These are phyloP conservation scores for Linnemannia zychae DNA, from an alignment of 192 early-diverging fungal species.

Conservation along the genomic window DNA sequence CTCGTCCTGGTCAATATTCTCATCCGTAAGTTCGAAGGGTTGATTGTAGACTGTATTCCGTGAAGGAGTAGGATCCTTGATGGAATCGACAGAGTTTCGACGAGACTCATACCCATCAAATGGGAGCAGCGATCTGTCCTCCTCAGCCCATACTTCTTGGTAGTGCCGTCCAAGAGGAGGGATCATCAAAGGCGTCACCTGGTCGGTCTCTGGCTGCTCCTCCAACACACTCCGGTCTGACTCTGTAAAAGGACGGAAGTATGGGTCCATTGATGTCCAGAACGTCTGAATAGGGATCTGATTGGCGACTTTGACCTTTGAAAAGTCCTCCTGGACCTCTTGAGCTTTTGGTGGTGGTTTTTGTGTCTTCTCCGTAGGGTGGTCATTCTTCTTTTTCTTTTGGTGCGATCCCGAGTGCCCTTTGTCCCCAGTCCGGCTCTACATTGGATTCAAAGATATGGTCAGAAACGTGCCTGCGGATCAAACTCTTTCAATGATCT, in stretches of 20 bases:
- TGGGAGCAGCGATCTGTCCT: conserved; percentile 71
- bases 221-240: conserved; percentile 84
- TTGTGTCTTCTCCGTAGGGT: conserved; percentile 44
- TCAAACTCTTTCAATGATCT: not conserved
- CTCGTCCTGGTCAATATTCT: conserved; percentile 70
- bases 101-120: conserved; percentile 49
- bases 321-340: conserved; percentile 71
- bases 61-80: conserved; percentile 32
- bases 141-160: conserved; percentile 75
- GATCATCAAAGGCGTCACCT: conserved; percentile 78
- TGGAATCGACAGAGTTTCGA: conserved; percentile 45
- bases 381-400: conserved; percentile 46
- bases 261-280: conserved; percentile 88
- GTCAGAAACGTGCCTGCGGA: not conserved
- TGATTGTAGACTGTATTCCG: conserved; percentile 40
- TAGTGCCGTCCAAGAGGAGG: conserved; percentile 89
- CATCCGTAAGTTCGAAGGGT: conserved; percentile 61
- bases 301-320: conserved; percentile 72
- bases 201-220: conserved; percentile 65
- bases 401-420: conserved; percentile 37
- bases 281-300: conserved; percentile 90
- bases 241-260: conserved; percentile 83
- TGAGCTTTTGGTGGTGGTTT: conserved; percentile 47
- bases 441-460: not conserved
- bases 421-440: conserved; percentile 47